Evolutionary conservation across 2,329 filamentous ascomycete species (phyloP).

Genomic region (Alternaria angustiovoidea): DNA sequence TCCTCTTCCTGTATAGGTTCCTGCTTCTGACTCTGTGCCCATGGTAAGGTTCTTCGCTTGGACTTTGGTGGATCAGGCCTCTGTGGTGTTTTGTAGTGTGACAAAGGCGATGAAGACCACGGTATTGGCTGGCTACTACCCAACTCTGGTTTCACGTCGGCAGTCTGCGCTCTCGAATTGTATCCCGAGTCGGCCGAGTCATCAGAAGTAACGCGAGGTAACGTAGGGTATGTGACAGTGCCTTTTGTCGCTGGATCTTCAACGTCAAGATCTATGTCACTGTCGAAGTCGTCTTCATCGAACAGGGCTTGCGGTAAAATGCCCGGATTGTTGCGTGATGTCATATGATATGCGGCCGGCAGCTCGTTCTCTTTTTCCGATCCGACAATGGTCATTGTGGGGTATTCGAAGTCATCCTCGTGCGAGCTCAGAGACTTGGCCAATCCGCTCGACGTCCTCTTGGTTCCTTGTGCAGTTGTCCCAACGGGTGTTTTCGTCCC

Average conservation of each 20-base stretch:
- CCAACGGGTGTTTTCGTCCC: slow-evolving; percentile 36
- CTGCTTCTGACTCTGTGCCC: slow-evolving; percentile 53
- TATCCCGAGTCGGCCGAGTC: slow-evolving; percentile 50
- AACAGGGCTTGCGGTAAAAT: slow-evolving; percentile 56
- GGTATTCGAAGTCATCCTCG: slow-evolving; percentile 44
- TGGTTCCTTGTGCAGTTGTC: slow-evolving; percentile 46
- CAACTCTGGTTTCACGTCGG: slow-evolving; percentile 24
- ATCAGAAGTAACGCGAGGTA: slow-evolving; percentile 34
- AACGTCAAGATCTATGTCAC: slow-evolving; percentile 79
- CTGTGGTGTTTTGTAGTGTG: slow-evolving; percentile 51
- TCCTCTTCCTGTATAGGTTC: slow-evolving; percentile 29
- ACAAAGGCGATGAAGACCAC: slow-evolving; percentile 74
- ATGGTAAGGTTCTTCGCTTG: slow-evolving; percentile 64
- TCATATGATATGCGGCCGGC: slow-evolving; percentile 22
- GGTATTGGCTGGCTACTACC: slow-evolving; percentile 67
- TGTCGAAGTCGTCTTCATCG: slow-evolving; percentile 84
- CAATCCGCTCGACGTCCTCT: slow-evolving; percentile 57
- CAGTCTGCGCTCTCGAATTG: slow-evolving; percentile 35
- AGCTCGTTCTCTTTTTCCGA: slow-evolving; percentile 39
- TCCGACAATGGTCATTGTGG: slow-evolving; percentile 34
- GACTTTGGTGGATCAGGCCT: slow-evolving; percentile 23
- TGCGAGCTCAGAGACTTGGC: slow-evolving; percentile 53
- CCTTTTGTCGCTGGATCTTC: slow-evolving; percentile 64
- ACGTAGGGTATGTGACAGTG: slow-evolving; percentile 53
- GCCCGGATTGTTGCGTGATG: slow-evolving; percentile 22